Evolutionary conservation across 768 basidiomycete species (phyloP), one percentile per base, ranked within the genome.

Genomic region (Amanita rimosa): DNA sequence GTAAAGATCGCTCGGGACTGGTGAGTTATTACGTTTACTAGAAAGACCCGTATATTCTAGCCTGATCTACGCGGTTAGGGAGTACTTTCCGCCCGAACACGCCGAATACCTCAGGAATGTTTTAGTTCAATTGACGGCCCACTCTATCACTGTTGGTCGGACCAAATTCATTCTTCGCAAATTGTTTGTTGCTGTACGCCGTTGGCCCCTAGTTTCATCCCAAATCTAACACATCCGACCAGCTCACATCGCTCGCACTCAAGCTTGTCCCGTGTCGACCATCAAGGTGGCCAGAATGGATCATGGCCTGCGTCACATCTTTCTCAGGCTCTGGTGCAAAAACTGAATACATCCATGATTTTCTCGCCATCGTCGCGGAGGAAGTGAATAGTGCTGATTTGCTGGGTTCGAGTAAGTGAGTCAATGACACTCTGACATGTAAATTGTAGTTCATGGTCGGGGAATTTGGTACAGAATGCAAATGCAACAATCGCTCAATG

Each of bases 1-100:
- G 87, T 94, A 53, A 97, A 97, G 75, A 90, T 95, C 54, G 81
- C 85, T 11, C 71, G 93, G 54, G 93, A 95, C 62, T 95, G 92
- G 92, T 93, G 61, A 54, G 76, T 22, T 33, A 13, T n/a, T 22
- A 17, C 42, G n/a, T 27, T 6, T 27, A 8, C 9, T 11, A 9
- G 22, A 16, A 13, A 8, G 8, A 35, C 2, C 21, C 17, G 41
- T 27, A 17, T 17, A 27, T 3, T 17, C 13, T 11, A n/a, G 14
- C 2, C 10, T 34, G 34, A 31, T 31, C 21, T 6, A 26, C 27
- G 45, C 52, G 40, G 27, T 49, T n/a, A 91, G 91, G 91, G 82
- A 81, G n/a, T 63, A 73, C 4, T 81, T 90, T 57, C 88, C 88
- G 0, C 53, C 64, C 11, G 79, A 83, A 34, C 71, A 85, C 48